Evolutionary conservation across 2,329 filamentous ascomycete genomes (phyloP).

Genomic region (Ophiostoma australiae): DNA sequence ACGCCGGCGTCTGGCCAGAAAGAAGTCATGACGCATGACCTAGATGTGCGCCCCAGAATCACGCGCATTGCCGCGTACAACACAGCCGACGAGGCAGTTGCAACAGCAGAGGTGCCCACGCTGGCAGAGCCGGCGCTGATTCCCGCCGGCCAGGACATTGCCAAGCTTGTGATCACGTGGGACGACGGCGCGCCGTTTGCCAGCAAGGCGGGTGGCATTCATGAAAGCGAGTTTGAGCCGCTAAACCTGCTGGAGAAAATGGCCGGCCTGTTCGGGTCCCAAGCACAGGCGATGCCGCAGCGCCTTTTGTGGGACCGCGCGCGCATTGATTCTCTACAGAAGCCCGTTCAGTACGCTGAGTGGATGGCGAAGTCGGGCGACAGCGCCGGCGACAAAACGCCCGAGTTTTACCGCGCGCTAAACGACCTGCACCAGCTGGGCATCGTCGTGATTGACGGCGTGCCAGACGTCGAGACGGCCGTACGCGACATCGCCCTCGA

Average conservation of each 20-base stretch:
- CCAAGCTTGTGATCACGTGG: constrained; percentile 4
- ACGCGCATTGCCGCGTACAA: background rate
- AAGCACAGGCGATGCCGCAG: constrained; percentile 35
- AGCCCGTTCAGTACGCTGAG: constrained; percentile 57
- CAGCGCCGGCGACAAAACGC: constrained; percentile 35
- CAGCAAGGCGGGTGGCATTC: background rate
- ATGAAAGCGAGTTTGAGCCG: constrained; percentile 20
- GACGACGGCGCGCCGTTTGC: background rate
- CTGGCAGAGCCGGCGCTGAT: background rate
- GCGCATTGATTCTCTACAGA: constrained; percentile 40
- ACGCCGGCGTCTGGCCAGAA: constrained; percentile 59
- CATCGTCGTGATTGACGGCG: constrained; percentile 68
- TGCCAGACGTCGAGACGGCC: constrained; percentile 62
- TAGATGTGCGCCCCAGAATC: constrained; percentile 40
- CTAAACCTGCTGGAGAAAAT: constrained; percentile 30
- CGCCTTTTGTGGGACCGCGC: constrained; percentile 40
- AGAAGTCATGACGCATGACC: constrained; percentile 60
- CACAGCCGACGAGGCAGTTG: background rate
- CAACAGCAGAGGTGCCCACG: background rate
- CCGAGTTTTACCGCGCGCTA: constrained; percentile 57
- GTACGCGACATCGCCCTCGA: constrained; percentile 64
- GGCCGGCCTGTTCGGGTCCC: constrained; percentile 38
- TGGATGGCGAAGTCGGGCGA: constrained; percentile 56
- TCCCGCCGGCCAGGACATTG: background rate
- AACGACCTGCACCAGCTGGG: constrained; percentile 61